Percentiles rank a stretch among this genome's conserved stretches.
Evolutionary conservation across 2,329 filamentous ascomycete species (phyloP).

Genomic region (Penicillium sp.): DNA sequence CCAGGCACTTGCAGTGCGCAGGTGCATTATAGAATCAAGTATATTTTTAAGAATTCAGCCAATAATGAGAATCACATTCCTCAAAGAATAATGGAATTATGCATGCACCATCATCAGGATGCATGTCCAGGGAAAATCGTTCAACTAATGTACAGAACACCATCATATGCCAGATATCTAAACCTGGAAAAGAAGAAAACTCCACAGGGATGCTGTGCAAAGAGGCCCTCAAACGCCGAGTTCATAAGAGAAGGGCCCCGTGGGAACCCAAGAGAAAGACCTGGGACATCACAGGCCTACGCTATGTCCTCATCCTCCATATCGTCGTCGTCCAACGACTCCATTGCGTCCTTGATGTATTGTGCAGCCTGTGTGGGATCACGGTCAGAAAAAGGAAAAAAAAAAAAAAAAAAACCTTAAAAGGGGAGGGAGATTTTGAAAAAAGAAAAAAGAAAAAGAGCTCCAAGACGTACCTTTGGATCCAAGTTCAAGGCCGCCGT

Average conservation of each 20-base stretch:
- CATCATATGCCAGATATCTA: conserved; percentile 27
- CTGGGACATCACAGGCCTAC: conserved; percentile 27
- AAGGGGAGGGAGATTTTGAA: background rate
- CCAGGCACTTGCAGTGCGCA: background rate
- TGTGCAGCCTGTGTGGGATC: conserved; percentile 66
- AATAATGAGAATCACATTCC: background rate
- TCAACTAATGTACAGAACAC: conserved; percentile 40
- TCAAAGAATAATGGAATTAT: conserved; percentile 15
- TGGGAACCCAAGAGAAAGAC: conserved; percentile 16
- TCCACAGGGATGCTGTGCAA: conserved; percentile 26
- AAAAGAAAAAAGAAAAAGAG: background rate
- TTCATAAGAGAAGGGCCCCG: conserved; percentile 13
- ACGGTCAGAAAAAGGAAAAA: conserved; percentile 7
- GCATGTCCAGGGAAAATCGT: conserved; percentile 10
- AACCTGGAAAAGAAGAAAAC: conserved; percentile 21
- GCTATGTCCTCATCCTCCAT: conserved; percentile 57
- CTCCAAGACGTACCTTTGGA: conserved; percentile 70
- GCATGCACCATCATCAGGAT: conserved; percentile 13
- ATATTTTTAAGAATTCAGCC: background rate
- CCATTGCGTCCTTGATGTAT: conserved; percentile 95
- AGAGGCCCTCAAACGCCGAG: conserved; percentile 19
- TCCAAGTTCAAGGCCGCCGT: conserved; percentile 94
- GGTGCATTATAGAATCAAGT: background rate
- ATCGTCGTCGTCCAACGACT: conserved; percentile 72
- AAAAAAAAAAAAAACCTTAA: background rate